Evolutionary conservation across 768 basidiomycete species (phyloP).

Genomic region (Tulasnella sp.): DNA sequence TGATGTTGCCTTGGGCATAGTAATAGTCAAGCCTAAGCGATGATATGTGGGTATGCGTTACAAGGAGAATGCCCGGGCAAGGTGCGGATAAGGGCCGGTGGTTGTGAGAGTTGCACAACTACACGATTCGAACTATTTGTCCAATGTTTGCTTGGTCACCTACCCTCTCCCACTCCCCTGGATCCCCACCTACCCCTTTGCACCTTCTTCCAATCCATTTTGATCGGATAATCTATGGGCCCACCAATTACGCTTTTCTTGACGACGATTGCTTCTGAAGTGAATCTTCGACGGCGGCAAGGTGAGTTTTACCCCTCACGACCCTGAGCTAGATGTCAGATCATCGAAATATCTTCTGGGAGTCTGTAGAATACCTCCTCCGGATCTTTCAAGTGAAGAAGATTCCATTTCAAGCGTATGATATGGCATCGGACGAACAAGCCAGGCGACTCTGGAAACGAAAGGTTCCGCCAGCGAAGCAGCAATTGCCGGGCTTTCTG

Average conservation of each 20-base stretch:
- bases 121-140: neutral
- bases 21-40: no score
- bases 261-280: constrained; percentile 80
- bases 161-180: neutral
- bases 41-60: no score
- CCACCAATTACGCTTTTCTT: constrained; percentile 75
- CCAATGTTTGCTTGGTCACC: neutral
- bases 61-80: neutral
- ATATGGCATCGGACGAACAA: constrained; percentile 72
- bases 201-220: neutral
- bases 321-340: neutral
- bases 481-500: constrained; percentile 74
- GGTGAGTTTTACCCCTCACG: constrained; percentile 32
- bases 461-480: constrained; percentile 73
- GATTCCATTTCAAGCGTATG: constrained; percentile 70
- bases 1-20: constrained; percentile 1
- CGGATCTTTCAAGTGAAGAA: constrained; percentile 79
- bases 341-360: neutral
- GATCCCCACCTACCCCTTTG: neutral
- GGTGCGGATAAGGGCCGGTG: neutral
- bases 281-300: constrained; percentile 66
- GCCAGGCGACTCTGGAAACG: constrained; percentile 74
- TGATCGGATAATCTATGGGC: constrained; percentile 24
- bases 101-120: neutral
- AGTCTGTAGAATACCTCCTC: constrained; percentile 55